These are phyloP conservation scores for Tuctoria greenei DNA, from an alignment of 176 grass and related monocot species.

Conservation along the genomic window DNA sequence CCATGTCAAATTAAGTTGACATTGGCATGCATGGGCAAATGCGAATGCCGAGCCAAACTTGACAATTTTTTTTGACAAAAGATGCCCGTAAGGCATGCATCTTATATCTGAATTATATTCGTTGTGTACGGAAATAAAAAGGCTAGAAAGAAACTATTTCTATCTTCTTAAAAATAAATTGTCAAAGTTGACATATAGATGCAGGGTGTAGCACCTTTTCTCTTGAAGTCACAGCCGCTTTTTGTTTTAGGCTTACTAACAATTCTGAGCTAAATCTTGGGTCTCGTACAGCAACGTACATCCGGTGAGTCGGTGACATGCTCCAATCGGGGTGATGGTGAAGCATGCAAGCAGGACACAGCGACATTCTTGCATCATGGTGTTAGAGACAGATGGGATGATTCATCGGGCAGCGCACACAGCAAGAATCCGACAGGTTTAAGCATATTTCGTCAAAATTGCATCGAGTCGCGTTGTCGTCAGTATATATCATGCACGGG, in stretches of 20 bases:
- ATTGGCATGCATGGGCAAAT: too few species aligned
- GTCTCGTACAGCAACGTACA: neutral
- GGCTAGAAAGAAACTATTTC: neutral
- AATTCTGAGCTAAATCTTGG: neutral
- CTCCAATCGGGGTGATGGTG: neutral
- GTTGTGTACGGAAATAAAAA: neutral
- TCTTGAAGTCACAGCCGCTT: too few species aligned
- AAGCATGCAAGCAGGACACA: neutral
- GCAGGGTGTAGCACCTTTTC: too few species aligned
- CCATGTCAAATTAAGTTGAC: neutral
- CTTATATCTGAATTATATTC: too few species aligned
- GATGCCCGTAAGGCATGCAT: too few species aligned
- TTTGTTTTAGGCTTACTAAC: too few species aligned
- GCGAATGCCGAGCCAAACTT: too few species aligned
- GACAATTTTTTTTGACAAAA: too few species aligned
- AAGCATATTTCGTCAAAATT: neutral
- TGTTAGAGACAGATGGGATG: neutral
- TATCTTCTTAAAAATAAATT: neutral
- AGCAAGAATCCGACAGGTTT: neutral
- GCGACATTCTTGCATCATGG: neutral
- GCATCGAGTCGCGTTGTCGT: neutral
- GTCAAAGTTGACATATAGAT: neutral
- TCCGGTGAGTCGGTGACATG: neutral
- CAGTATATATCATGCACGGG: too few species aligned
- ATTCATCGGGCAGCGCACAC: neutral